Conservation (phyloP, 2,329 filamentous ascomycete species). For the Aspergillus quadrilineatus region DNA sequence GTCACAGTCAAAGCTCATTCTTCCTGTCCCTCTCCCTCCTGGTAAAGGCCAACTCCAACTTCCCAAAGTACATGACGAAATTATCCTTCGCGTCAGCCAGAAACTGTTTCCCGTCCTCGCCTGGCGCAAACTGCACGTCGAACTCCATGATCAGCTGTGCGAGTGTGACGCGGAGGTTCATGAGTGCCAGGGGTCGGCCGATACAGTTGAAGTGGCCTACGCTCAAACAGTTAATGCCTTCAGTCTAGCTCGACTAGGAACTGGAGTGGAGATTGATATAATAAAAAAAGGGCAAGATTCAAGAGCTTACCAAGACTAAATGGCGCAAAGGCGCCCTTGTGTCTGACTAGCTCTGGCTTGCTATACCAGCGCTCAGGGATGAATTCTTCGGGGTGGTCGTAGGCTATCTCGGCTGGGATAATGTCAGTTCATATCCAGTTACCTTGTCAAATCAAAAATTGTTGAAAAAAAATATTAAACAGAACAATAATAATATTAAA, state of each 20-base stretch:
- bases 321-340: slow-evolving; percentile 35
- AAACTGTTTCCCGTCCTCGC: slow-evolving; percentile 35
- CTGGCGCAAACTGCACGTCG: slow-evolving; percentile 38
- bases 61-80: slow-evolving; percentile 32
- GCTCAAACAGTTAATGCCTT: no score
- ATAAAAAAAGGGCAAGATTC: not conserved
- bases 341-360: slow-evolving; percentile 33
- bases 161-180: slow-evolving; percentile 37
- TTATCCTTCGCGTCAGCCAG: slow-evolving; percentile 36
- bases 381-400: slow-evolving; percentile 25
- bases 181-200: slow-evolving; percentile 38
- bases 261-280: not conserved
- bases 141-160: slow-evolving; percentile 35
- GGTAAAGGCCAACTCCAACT: slow-evolving; percentile 21
- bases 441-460: not conserved
- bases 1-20: no score
- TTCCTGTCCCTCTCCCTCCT: not conserved
- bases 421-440: not conserved
- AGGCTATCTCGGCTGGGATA: slow-evolving; percentile 27
- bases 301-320: slow-evolving; percentile 32
- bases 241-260: not conserved
- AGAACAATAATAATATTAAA: no score
- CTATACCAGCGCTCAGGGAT: slow-evolving; percentile 36
- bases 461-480: not conserved
- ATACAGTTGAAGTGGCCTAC: slow-evolving; percentile 38